Evolutionary conservation across 2,329 filamentous ascomycete genomes (phyloP).

Genomic region (Dothistroma pini): DNA sequence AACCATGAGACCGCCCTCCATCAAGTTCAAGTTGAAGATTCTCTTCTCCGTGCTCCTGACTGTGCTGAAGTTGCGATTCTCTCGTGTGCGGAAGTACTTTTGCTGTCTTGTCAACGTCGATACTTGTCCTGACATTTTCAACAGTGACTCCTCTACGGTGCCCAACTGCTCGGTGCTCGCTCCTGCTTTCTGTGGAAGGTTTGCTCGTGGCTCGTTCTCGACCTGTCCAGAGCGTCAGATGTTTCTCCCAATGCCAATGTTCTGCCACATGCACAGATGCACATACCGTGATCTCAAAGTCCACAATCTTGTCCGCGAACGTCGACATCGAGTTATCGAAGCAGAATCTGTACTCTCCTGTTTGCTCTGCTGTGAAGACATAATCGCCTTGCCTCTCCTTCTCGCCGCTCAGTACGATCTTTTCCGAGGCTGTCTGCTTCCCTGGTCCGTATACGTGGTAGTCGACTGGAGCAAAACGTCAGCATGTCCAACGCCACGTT

Average conservation of each 20-base stretch:
- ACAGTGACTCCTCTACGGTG: slow-evolving; percentile 85
- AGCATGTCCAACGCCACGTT: slow-evolving; percentile 7
- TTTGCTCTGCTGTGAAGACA: slow-evolving; percentile 86
- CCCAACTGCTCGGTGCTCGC: slow-evolving; percentile 85
- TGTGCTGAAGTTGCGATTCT: slow-evolving; percentile 98
- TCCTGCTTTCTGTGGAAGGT: slow-evolving; percentile 83
- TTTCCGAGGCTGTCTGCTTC: slow-evolving; percentile 48
- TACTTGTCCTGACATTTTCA: slow-evolving; percentile 88
- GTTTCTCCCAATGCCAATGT: not conserved
- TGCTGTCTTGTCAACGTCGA: slow-evolving; percentile 95
- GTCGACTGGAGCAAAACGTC: slow-evolving; percentile 55
- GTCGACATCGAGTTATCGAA: slow-evolving; percentile 99
- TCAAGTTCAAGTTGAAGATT: slow-evolving; percentile 95
- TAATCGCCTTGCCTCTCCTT: slow-evolving; percentile 97
- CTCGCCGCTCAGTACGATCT: slow-evolving; percentile 75
- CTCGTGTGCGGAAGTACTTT: slow-evolving; percentile 98
- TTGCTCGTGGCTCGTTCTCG: slow-evolving; percentile 79
- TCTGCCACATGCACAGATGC: not conserved
- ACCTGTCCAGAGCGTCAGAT: slow-evolving; percentile 54
- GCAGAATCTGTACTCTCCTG: slow-evolving; percentile 93
- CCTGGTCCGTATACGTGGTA: slow-evolving; percentile 81
- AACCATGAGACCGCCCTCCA: slow-evolving; percentile 87
- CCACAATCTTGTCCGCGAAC: slow-evolving; percentile 94
- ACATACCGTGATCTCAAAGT: slow-evolving; percentile 92
- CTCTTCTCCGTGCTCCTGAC: slow-evolving; percentile 92